Conservation (phyloP, 2,329 filamentous ascomycete species). For the Exserohilum turcica region DNA sequence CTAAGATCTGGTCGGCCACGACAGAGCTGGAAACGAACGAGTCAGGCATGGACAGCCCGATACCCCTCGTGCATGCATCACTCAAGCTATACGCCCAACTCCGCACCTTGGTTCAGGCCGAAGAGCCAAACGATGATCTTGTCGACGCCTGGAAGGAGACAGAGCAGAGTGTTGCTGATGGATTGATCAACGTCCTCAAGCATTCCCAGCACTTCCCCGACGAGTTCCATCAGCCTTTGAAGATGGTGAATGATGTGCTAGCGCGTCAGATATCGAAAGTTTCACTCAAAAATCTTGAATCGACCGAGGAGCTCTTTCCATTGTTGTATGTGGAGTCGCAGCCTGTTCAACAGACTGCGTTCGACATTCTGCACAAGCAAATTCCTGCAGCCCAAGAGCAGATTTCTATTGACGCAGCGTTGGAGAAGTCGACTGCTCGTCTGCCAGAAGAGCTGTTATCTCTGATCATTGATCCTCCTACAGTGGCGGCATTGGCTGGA, state of each 20-base stretch:
- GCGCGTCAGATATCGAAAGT: slow-evolving; percentile 70
- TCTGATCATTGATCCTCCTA: slow-evolving; percentile 78
- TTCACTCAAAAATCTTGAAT: slow-evolving; percentile 64
- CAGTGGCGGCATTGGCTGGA: slow-evolving; percentile 68
- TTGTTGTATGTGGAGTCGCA: slow-evolving; percentile 76
- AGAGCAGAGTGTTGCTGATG: slow-evolving; percentile 60
- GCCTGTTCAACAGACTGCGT: slow-evolving; percentile 79
- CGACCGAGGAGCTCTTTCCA: slow-evolving; percentile 72
- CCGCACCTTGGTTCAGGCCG: slow-evolving; percentile 58
- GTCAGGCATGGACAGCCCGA: slow-evolving; percentile 33
- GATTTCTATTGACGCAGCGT: slow-evolving; percentile 74
- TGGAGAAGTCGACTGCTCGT: slow-evolving; percentile 73
- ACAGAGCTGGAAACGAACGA: slow-evolving; percentile 34
- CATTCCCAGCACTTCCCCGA: slow-evolving; percentile 56
- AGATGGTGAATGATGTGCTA: slow-evolving; percentile 76
- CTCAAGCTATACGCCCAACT: slow-evolving; percentile 72
- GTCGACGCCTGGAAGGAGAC: slow-evolving; percentile 71
- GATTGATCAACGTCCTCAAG: slow-evolving; percentile 68
- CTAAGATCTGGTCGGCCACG: slow-evolving; percentile 42
- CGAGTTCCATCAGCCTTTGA: slow-evolving; percentile 67
- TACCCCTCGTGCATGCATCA: slow-evolving; percentile 70
- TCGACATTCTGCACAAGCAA: slow-evolving; percentile 77
- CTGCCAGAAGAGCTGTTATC: slow-evolving; percentile 86
- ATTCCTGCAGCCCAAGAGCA: slow-evolving; percentile 80
- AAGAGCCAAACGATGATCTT: slow-evolving; percentile 84